Evolutionary conservation across 352 stramenopile species (phyloP).

Genomic region (Phytophthora lateralis): DNA sequence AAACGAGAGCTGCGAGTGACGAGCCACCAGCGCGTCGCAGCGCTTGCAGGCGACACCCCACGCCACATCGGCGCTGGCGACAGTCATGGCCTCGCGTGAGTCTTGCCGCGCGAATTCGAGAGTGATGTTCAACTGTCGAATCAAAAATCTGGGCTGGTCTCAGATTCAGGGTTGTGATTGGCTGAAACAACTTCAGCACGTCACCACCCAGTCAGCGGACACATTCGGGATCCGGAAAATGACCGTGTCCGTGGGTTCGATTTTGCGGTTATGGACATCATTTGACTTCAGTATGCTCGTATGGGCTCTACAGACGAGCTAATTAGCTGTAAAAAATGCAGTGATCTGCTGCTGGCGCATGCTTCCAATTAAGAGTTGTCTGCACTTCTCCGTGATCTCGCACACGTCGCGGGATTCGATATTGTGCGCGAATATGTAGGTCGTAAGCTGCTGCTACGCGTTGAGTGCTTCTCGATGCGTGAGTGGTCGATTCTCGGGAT

Average conservation of each 20-base stretch:
- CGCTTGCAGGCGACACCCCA: conserved; percentile 39
- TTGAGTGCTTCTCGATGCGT: not conserved
- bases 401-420: not conserved
- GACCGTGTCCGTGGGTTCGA: no score
- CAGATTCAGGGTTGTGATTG: conserved; percentile 21
- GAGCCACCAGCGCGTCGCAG: conserved; percentile 37
- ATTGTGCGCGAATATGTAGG: not conserved
- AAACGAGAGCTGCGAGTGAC: conserved; percentile 52
- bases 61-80: conserved; percentile 11
- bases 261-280: no score
- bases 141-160: not conserved
- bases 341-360: not conserved
- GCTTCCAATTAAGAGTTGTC: not conserved
- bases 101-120: conserved; percentile 5
- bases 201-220: not conserved
- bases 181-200: conserved; percentile 26
- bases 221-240: no score
- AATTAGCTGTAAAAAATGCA: no score
- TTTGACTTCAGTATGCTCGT: no score
- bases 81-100: conserved; percentile 18
- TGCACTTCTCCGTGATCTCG: not conserved
- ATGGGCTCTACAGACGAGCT: no score
- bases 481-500: not conserved
- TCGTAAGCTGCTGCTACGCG: not conserved
- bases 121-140: conserved; percentile 1